These are phyloP conservation scores for Yarrowia sp. DNA, from an alignment of 805 yeast genomes.

Conservation along the genomic window DNA sequence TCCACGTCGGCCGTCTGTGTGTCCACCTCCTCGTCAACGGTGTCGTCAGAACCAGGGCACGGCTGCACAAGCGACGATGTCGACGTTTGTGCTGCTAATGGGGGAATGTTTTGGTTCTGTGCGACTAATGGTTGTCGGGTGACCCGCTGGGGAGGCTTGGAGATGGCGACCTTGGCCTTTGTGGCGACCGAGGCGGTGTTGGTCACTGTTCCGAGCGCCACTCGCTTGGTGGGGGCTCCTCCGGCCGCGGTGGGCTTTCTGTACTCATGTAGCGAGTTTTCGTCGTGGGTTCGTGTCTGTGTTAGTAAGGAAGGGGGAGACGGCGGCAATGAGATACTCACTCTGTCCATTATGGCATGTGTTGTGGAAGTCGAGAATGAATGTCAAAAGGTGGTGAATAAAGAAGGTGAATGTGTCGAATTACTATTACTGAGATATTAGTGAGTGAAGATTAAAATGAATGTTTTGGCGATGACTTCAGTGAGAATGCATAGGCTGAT, in stretches of 20 bases:
- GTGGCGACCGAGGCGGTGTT: slow-evolving; percentile 11
- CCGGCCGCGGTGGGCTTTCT: slow-evolving; percentile 19
- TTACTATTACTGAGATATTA: slow-evolving; percentile 6
- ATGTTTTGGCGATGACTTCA: slow-evolving; percentile 1
- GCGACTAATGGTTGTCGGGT: slow-evolving; percentile 7
- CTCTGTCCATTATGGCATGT: slow-evolving; percentile 22
- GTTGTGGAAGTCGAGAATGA: neutral
- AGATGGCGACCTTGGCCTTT: slow-evolving; percentile 9
- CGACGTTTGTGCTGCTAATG: slow-evolving; percentile 9
- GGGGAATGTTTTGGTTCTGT: slow-evolving; percentile 21
- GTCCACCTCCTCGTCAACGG: slow-evolving; percentile 24
- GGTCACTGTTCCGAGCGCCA: slow-evolving; percentile 24
- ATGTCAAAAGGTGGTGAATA: neutral
- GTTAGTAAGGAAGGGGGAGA: neutral
- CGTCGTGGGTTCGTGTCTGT: slow-evolving; percentile 26
- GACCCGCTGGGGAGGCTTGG: slow-evolving; percentile 4
- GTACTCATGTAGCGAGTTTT: slow-evolving; percentile 26
- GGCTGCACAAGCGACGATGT: slow-evolving; percentile 8
- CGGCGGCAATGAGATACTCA: neutral
- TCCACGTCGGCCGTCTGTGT: neutral
- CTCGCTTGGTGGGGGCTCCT: slow-evolving; percentile 25
- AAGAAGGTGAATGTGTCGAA: neutral
- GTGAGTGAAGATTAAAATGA: slow-evolving; percentile 15
- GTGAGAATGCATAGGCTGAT: slow-evolving; percentile 19
- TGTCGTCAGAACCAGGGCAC: slow-evolving; percentile 26